phyloP scores from a whole-genome alignment of 2,329 filamentous ascomycete genomes.

The Pseudogymnoascus sp. region DNA sequence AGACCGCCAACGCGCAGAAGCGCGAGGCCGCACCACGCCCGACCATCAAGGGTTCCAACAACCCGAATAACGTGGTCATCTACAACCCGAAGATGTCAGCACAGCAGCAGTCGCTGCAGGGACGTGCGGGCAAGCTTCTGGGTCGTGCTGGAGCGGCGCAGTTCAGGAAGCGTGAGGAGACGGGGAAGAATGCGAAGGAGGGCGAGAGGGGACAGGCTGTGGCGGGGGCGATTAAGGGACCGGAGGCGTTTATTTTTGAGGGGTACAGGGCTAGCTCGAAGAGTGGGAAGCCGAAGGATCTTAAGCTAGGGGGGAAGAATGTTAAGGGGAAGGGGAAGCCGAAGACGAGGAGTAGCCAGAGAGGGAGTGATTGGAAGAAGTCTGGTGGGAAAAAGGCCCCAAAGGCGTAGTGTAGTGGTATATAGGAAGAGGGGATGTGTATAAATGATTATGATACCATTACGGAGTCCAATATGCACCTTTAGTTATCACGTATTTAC shows the following conservation, averaged over 20 bases:
- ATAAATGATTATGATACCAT: slow-evolving; percentile 9
- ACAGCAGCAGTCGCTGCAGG: slow-evolving; percentile 61
- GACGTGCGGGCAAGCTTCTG: slow-evolving; percentile 67
- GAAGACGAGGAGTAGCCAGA: slow-evolving; percentile 28
- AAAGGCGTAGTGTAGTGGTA: slow-evolving; percentile 4
- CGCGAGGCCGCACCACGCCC: slow-evolving; percentile 9
- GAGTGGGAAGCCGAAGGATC: slow-evolving; percentile 55
- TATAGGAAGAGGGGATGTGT: neutral
- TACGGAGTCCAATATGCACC: neutral
- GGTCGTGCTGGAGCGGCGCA: slow-evolving; percentile 57
- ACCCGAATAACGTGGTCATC: slow-evolving; percentile 23
- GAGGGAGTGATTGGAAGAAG: slow-evolving; percentile 32
- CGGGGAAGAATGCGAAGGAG: slow-evolving; percentile 13
- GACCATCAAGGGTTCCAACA: neutral
- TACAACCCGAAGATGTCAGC: slow-evolving; percentile 66
- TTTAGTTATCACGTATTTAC: neutral
- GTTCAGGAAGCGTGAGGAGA: slow-evolving; percentile 25
- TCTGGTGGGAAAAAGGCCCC: slow-evolving; percentile 29
- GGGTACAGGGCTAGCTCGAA: slow-evolving; percentile 64
- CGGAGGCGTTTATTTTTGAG: slow-evolving; percentile 72
- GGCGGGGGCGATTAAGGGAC: slow-evolving; percentile 28
- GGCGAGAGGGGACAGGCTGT: slow-evolving; percentile 7
- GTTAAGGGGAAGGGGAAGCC: slow-evolving; percentile 43
- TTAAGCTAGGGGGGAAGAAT: slow-evolving; percentile 50
- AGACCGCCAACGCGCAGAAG: slow-evolving; percentile 26